phyloP scores from a whole-genome alignment of 2,329 filamentous ascomycete species.

The Leptosphaerulina australis region DNA sequence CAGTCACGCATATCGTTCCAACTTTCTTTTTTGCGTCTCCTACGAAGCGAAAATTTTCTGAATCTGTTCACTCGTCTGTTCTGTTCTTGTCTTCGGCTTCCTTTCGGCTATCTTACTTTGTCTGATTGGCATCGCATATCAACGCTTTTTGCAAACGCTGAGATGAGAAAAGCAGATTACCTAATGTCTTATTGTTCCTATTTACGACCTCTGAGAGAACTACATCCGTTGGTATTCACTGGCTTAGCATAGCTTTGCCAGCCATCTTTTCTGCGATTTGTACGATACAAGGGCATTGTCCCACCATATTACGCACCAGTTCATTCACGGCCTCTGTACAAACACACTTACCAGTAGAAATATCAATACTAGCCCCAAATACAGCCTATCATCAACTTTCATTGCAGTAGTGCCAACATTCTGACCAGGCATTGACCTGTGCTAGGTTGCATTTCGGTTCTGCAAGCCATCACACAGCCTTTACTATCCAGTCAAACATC shows the following conservation, averaged over 20 bases:
- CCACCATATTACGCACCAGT: slow-evolving; percentile 25
- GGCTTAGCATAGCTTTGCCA: slow-evolving; percentile 11
- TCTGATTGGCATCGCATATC: slow-evolving; percentile 33
- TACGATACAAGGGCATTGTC: slow-evolving; percentile 42
- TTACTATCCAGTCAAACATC: slow-evolving; percentile 33
- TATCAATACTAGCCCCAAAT: slow-evolving; percentile 38
- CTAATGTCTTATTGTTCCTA: slow-evolving; percentile 48
- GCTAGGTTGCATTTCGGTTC: slow-evolving; percentile 32
- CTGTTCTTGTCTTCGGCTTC: slow-evolving; percentile 21
- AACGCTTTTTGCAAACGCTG: slow-evolving; percentile 38
- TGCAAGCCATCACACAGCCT: slow-evolving; percentile 35
- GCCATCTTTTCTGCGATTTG: slow-evolving; percentile 31
- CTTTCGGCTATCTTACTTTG: slow-evolving; percentile 25
- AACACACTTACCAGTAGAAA: slow-evolving; percentile 45
- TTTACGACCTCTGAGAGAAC: slow-evolving; percentile 41
- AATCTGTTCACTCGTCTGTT: slow-evolving; percentile 16
- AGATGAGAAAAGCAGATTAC: slow-evolving; percentile 41
- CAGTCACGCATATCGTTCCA: slow-evolving; percentile 31
- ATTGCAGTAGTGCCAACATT: slow-evolving; percentile 6
- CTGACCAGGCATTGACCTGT: slow-evolving; percentile 23
- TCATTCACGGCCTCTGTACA: slow-evolving; percentile 47
- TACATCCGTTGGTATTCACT: slow-evolving; percentile 21
- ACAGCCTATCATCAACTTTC: slow-evolving; percentile 26
- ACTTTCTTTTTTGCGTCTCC: slow-evolving; percentile 19
- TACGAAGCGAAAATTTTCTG: slow-evolving; percentile 17